Base-by-base conservation (phyloP, 2,329 filamentous ascomycete species). In the Pseudogymnoascus sp. region DNA sequence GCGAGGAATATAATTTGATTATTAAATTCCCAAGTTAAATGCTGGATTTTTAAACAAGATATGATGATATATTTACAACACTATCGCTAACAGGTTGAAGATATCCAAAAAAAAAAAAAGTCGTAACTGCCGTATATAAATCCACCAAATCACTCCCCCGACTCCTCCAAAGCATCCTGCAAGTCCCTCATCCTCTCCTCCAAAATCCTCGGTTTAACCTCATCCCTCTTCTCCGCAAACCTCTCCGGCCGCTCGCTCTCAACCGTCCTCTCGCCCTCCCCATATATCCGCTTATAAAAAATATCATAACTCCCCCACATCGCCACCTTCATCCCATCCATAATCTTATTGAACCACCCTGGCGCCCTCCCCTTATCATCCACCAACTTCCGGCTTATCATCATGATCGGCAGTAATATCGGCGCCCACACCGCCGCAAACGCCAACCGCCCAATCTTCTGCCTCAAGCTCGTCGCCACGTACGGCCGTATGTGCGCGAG, bases 211-310 rank as follows among this genome's bases (percentile, higher is more conserved):
- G 50, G 50, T 4, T 6, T 33, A 14, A 56, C 50, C 28, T 56
- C 50, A 12, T 22, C 50, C 28, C 14, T 56, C 50, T 56, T 7
- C n/a, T 69, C 71, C 12, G 50, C 12, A 10, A 59, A 43, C 60
- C 19, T 22, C 59, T 41, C 22, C 59, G 62, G 65, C 73, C 76
- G 63, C 2, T 56, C n/a, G 10, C 50, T 56, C 50, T 50, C 60
- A 6, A 43, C 14, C 60, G 85, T 87, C 69, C 82, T 84, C 79
- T 98, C 93, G 0, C 95, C 95, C 72, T 98, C 90, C 0, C 93
- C 93, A 79, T 96, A 97, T 0, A 88, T 41, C 0, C 75, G 77
- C 73, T 85, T 87, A 68, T 89, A 88, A 16, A 84, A 71, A 0
- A 61, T 65, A 75, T 91, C 89, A 75, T 92, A 91, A 56, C 76